Evolutionary conservation across 2,329 filamentous ascomycete species (phyloP).

Genomic region (Ophiocordyceps robertsii): DNA sequence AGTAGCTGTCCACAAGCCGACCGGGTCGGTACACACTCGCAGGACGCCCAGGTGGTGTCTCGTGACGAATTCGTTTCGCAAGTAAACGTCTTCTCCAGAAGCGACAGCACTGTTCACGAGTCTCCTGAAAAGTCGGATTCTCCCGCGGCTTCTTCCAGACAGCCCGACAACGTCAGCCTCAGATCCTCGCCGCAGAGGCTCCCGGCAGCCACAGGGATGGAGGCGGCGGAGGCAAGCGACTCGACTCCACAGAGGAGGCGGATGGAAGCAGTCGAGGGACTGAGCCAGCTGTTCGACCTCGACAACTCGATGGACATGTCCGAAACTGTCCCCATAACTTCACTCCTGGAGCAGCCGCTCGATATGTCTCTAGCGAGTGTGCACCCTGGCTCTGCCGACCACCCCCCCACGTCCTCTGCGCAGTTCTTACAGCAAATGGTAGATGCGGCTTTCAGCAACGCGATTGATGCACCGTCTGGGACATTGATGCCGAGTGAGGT

Average conservation of each 20-base stretch:
- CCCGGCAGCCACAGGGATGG: slow-evolving; percentile 1
- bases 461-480: slow-evolving; percentile 6
- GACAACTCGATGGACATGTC: slow-evolving; percentile 2
- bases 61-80: slow-evolving; percentile 5
- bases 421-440: slow-evolving; percentile 9
- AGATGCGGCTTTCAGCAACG: slow-evolving; percentile 7
- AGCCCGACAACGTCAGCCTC: neutral
- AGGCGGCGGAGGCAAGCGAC: neutral
- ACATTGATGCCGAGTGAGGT: slow-evolving; percentile 9
- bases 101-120: slow-evolving; percentile 3
- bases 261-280: slow-evolving; percentile 5
- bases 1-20: neutral
- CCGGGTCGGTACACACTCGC: slow-evolving; percentile 6
- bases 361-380: neutral
- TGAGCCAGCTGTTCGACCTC: slow-evolving; percentile 6
- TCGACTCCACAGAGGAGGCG: neutral
- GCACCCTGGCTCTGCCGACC: slow-evolving; percentile 1
- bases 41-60: slow-evolving; percentile 13
- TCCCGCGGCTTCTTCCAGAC: neutral
- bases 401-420: slow-evolving; percentile 8
- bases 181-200: neutral
- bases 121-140: neutral
- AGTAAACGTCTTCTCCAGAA: slow-evolving; percentile 5
- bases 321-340: neutral
- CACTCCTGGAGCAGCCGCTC: neutral